Evolutionary conservation across 2,329 filamentous ascomycete species (phyloP).

Genomic region (Arthrobotrys megalospora): DNA sequence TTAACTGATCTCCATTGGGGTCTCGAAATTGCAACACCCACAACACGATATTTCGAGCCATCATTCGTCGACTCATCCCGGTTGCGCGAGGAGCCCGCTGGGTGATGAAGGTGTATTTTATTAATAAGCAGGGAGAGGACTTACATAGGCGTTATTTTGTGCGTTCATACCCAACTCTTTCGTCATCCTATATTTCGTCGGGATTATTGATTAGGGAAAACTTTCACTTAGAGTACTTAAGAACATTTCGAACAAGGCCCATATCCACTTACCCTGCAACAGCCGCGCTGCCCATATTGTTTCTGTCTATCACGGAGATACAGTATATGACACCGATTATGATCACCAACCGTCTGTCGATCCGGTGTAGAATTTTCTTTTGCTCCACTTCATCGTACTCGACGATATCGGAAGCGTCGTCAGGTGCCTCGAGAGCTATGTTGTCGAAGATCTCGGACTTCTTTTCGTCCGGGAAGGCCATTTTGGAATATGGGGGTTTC

Average conservation of each 20-base stretch:
- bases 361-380: conserved; percentile 76
- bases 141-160: conserved; percentile 47
- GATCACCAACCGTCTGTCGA: conserved; percentile 77
- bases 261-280: conserved; percentile 74
- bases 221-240: too few species aligned
- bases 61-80: not conserved
- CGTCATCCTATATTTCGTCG: conserved; percentile 23
- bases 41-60: conserved; percentile 1
- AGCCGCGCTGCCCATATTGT: conserved; percentile 80
- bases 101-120: not conserved
- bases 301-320: conserved; percentile 82
- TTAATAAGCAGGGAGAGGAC: not conserved
- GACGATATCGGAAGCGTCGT: conserved; percentile 8
- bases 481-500: not conserved
- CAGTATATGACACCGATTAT: conserved; percentile 79
- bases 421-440: conserved; percentile 6
- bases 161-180: conserved; percentile 31
- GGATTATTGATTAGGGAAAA: conserved; percentile 3
- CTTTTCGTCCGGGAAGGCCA: conserved; percentile 25
- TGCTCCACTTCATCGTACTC: conserved; percentile 71
- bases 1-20: not conserved
- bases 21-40: conserved; percentile 11
- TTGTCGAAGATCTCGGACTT: conserved; percentile 3
- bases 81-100: not conserved
- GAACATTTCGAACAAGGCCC: not conserved